phyloP scores from a whole-genome alignment of 768 basidiomycete species.

The Phanerochaete sordida region DNA sequence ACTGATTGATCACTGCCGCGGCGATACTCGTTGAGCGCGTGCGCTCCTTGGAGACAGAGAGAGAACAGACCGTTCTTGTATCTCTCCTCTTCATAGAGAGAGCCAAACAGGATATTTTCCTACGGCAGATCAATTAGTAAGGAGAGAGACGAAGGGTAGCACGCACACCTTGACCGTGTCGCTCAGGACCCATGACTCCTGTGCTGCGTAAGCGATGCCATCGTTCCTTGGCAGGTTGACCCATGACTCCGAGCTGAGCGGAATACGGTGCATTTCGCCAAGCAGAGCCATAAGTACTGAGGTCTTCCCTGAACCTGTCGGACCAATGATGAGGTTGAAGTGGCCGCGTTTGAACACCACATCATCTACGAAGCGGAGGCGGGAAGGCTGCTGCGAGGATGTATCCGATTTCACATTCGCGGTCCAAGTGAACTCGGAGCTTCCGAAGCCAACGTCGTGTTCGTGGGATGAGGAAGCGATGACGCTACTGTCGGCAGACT shows the following conservation, averaged over 20 bases:
- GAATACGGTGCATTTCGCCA: conserved; percentile 33
- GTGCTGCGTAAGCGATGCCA: conserved; percentile 45
- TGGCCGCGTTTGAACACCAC: conserved; percentile 23
- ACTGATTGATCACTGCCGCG: conserved; percentile 33
- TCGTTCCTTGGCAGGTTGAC: conserved; percentile 40
- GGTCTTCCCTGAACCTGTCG: conserved; percentile 30
- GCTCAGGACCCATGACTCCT: conserved; percentile 48
- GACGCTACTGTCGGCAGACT: not conserved
- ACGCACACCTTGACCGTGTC: conserved; percentile 33
- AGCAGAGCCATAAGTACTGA: conserved; percentile 30
- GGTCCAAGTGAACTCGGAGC: conserved; percentile 28
- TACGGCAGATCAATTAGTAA: not conserved
- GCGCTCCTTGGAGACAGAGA: not conserved
- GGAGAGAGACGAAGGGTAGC: no score
- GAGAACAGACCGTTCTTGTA: not conserved
- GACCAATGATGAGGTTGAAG: conserved; percentile 29
- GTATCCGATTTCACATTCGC: conserved; percentile 17
- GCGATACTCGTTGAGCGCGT: not conserved
- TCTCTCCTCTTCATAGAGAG: not conserved
- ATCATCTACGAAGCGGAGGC: conserved; percentile 26
- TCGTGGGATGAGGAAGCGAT: not conserved
- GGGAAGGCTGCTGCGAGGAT: conserved; percentile 15
- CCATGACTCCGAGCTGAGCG: conserved; percentile 30
- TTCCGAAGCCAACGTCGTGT: conserved; percentile 19
- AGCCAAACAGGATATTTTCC: conserved; percentile 1